Base-by-base conservation (phyloP, 2,329 filamentous ascomycete genomes). In the Penicillium sp. region DNA sequence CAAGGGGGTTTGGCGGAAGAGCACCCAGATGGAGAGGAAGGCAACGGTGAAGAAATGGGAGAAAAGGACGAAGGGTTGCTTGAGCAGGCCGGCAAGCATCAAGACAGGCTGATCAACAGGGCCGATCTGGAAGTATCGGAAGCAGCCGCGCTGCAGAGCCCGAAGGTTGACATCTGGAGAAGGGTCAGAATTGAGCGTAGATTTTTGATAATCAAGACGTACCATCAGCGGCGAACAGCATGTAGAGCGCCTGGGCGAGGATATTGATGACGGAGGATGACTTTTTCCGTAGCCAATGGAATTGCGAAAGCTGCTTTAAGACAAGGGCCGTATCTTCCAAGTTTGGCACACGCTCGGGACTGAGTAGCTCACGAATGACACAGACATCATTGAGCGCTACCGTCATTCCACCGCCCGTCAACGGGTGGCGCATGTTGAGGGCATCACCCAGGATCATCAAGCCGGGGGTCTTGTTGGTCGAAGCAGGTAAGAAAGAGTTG, bases 391-490 rank as follows among this genome's bases (percentile, higher is more conserved):
- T 94, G 67, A 98, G 86, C 1, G 88, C 93, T 2, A 97, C 93
- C 0, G 91, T 97, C 93, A 98, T 98, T 56, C 93, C 93, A 51
- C 93, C 93, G 37, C 93, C 93, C 0, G 93, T 98, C 9, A 98
- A 77, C 2, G 93, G 93, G 69, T 98, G 93, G n/a, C 93, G 86
- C 93, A 98, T 98, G 73, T 98, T 98, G 77, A 94, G 84, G 10
- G 93, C 91, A 63, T 98, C 93, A 43, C 93, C 93, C 7, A 97
- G 77, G 23, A 98, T 73, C 33, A 95, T 76, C 45, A 95, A 70
- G 3, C 87, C 87, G 1, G 81, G 79, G 8, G 78, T 77, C 30
- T 75, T 78, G 60, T 86, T 85, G 45, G 85, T 86, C 1, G 81
- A 78, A 0, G 93, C 81, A 4, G 93, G 90, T 2, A 98, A 79